Evolutionary conservation across 306 rosid species (phyloP).

Genomic region (Lupinus albus): DNA sequence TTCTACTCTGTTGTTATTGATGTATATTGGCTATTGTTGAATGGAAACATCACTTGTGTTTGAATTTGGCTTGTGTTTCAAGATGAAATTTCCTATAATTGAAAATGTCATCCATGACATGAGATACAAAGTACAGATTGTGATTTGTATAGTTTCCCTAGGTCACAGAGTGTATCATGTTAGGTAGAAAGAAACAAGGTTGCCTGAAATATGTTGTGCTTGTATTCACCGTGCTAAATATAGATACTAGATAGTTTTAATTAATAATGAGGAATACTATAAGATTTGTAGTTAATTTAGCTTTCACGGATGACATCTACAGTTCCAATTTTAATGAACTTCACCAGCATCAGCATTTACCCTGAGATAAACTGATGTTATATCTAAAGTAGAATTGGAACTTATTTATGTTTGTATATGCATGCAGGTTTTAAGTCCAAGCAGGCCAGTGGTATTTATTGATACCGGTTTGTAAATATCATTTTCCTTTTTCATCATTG

Average conservation of each 20-base stretch:
- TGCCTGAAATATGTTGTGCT: no score
- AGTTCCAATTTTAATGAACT: not conserved
- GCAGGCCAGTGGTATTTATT: constrained; percentile 81
- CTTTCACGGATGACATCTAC: not conserved
- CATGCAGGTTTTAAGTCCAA: constrained; percentile 77
- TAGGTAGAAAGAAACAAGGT: not conserved
- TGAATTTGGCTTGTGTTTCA: not conserved
- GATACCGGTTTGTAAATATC: constrained; percentile 66
- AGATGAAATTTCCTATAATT: not conserved
- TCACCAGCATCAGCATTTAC: no score
- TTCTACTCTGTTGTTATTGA: no score
- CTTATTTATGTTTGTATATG: constrained; percentile 9
- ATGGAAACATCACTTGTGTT: not conserved
- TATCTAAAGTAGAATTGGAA: not conserved
- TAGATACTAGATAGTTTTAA: not conserved
- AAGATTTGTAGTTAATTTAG: not conserved
- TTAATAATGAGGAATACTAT: not conserved
- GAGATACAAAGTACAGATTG: no score
- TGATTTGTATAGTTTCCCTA: no score
- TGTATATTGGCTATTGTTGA: no score
- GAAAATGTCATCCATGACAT: no score
- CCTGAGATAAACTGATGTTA: no score
- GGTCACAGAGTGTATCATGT: no score
- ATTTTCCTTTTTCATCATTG: constrained; percentile 33
- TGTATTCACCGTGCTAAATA: not conserved